Base-by-base conservation (phyloP, 176 grass and related monocot genomes). In the Hordeum marinum region DNA sequence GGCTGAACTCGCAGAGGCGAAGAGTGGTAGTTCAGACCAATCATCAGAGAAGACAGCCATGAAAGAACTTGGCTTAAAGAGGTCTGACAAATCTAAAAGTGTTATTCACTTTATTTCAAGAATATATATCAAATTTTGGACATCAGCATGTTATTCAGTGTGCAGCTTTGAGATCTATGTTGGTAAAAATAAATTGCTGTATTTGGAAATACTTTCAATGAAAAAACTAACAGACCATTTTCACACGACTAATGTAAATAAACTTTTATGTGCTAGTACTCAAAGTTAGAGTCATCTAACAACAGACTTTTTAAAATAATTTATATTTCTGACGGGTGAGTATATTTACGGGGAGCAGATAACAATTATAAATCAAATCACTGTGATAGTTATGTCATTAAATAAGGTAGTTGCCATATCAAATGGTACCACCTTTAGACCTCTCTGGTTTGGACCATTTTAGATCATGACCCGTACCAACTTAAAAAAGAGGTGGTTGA, bases 41-140 rank as follows among this genome's bases (percentile, higher is more conserved):
- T 55, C 17, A 60, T 55, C 12, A 7, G 76, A 89, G 46, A 78
- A 83, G 42, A 72, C 26, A 63, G 59, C 45, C 76, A 89, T 94
- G 92, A 91, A 87, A 81, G 92, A 94, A 75, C 79, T 94, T n/a
- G 92, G 92, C 57, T 84, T 91, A 41, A 88, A 86, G 14, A 91
- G 88, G 92, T 94, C 71, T 13, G 58, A 37, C 15, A 18, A 83
- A 36, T 78, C 36, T 61, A 60, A 9, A 60, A 25, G 59, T 78
- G 76, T 41, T 57, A 57, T 3, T 24, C 11, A 1, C n/a, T 24
- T 43, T 72, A 72, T 45, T 45, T 72, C 24, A 72, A 72, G 40
- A 26, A 1, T 1, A 43, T 72, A 7, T 15, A 4, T 72, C n/a
- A 45, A 3, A 12, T 23, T 14, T 26, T 45, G 12, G 3, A 45